A percentile compares a stretch with the other conserved stretches of the same genome.
Evolutionary conservation across 2,329 filamentous ascomycete genomes (phyloP).

Genomic region (Cadophora gregata): DNA sequence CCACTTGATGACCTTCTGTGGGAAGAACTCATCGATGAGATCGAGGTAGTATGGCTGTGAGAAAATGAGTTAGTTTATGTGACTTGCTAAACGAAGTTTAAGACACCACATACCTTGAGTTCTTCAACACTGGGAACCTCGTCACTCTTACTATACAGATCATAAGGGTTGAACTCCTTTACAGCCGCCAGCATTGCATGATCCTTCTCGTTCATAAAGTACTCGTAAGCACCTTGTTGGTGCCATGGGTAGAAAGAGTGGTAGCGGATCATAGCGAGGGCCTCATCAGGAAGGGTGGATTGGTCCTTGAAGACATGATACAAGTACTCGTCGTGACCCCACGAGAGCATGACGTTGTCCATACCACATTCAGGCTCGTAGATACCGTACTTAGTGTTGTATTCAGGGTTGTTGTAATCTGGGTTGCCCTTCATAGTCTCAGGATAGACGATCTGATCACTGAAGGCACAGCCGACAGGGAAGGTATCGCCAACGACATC

Average conservation of each 20-base stretch:
- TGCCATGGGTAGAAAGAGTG: conserved; percentile 96
- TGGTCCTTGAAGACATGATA: conserved; percentile 89
- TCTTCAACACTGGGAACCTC: conserved; percentile 76
- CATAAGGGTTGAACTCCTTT: conserved; percentile 88
- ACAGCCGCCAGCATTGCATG: conserved; percentile 81
- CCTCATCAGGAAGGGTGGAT: conserved; percentile 78
- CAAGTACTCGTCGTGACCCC: conserved; percentile 88
- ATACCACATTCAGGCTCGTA: conserved; percentile 81
- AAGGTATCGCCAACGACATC: conserved; percentile 91
- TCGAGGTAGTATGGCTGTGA: conserved; percentile 72
- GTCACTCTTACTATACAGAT: conserved; percentile 91
- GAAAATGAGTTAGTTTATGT: conserved; percentile 26
- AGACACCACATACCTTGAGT: conserved; percentile 64
- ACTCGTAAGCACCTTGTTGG: conserved; percentile 76
- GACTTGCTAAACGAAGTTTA: background rate
- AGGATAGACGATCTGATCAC: conserved; percentile 79
- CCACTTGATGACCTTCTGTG: conserved; percentile 72
- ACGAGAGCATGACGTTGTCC: conserved; percentile 87
- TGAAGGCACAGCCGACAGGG: conserved; percentile 77
- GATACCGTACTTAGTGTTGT: conserved; percentile 78
- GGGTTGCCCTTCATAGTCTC: conserved; percentile 80
- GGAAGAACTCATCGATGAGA: conserved; percentile 77
- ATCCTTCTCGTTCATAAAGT: conserved; percentile 86
- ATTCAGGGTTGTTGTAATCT: conserved; percentile 73
- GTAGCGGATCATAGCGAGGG: conserved; percentile 89